Base-by-base conservation (phyloP, 495 filamentous ascomycete genomes). In the Penicillium crystallinum region DNA sequence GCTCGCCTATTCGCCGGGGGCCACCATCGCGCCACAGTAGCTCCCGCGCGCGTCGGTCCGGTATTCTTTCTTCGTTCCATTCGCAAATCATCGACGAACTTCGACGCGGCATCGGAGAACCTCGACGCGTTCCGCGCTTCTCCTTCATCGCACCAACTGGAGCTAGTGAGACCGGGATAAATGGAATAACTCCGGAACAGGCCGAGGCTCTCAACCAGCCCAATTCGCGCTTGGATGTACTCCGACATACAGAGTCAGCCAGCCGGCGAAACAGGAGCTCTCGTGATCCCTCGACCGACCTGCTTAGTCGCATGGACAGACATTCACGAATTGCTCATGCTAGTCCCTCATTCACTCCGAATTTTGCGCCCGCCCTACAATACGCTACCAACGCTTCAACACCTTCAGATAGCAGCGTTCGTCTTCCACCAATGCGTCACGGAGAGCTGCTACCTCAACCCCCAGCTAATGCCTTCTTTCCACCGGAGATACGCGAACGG, bases 1-100 rank as follows among this genome's bases (percentile, higher is more conserved):
- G 90, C 60, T 91, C 88, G 21, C 64, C 84, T 6, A 95, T 95
- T 49, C 81, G 84, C 59, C 71, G 77, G 12, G 67, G 68, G 33
- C 55, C 64, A 18, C 6, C 34, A 3, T 65, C 63, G 41, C 68
- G 65, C 53, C 61, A 70, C 53, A 43, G 39, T 48, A 49, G 46
- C 34, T 63, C 61, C 33, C 64, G 62, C 22, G 56, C 62, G 51
- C 72, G 70, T 47, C 64, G 68, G 33, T 56, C 56, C 39, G 63
- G 61, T 18, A 50, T 68, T 33, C 52, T 69, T 40, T 59, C 66
- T 18, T 61, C 62, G 2, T 68, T 71, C 40, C 66, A 68, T 43
- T 64, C 65, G n/a, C 65, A 77, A 31, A 49, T 77, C 47, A 30
- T 69, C 37, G 72, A 79, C 62, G 61, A 80, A 53, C 68, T 80